Base-by-base conservation (phyloP, 2,329 filamentous ascomycete genomes). In the Penicillium crustosum region DNA sequence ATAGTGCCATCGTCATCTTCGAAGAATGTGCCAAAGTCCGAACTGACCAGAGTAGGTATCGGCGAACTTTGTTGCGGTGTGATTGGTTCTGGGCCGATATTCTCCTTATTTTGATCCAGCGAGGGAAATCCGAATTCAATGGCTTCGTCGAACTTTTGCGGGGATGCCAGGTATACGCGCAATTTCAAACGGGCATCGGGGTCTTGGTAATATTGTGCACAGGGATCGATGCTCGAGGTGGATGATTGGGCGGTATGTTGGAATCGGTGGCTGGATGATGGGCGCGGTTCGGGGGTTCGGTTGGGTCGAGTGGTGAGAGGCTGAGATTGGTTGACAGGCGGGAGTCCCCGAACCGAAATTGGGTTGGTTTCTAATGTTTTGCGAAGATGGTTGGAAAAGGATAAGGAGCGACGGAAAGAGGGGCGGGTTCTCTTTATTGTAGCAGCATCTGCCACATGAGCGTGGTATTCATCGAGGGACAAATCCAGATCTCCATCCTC, bases 71-170 rank as follows among this genome's bases (percentile, higher is more conserved):
- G 47, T 36, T 67, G 61, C 27, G 65, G 49, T 43, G 68, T 60
- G 50, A 56, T 23, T 5, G 57, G 58, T 19, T 65, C 51, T 3
- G 58, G 64, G 2, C 54, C 53, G 15, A 62, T 36, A 31, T 67
- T 69, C 17, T 74, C 69, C 49, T 73, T 60, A 57, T 66, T 38
- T 31, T 61, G 59, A 15, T 78, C 69, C 58, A 78, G 59, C 5
- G 78, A 71, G 0, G 92, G 91, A 67, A 97, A 97, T 0, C 93
- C 93, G 74, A 95, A 97, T 71, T 96, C 90, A 52, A 97, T 85
- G 1, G 91, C 92, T 75, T 97, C 93, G 71, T 97, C 93, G 66
- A 97, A 97, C 71, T 96, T 96, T 65, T 96, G 90, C 0, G 93
- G 89, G 1, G 92, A 96, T 8, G 90, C 89, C 21, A 96, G 83